These are phyloP conservation scores for Thermothielavioides terrestris DNA, from an alignment of 495 filamentous ascomycete genomes.

Conservation along the genomic window DNA sequence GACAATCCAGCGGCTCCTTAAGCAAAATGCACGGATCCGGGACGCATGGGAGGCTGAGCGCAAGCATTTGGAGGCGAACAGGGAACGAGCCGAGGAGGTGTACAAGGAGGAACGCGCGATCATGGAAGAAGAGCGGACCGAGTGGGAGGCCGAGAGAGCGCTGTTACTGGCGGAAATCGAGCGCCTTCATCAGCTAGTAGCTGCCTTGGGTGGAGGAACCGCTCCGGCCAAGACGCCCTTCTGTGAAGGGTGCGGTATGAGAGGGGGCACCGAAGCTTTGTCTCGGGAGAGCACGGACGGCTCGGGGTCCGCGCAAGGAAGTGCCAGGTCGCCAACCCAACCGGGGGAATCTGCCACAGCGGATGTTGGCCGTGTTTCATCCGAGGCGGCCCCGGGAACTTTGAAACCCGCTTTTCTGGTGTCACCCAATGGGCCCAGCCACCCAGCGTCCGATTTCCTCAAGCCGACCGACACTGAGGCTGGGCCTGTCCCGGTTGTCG, in stretches of 20 bases:
- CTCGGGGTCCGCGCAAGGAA: constrained; percentile 22
- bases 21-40: constrained; percentile 32
- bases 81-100: constrained; percentile 37
- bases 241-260: constrained; percentile 8
- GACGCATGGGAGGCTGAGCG: constrained; percentile 42
- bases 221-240: constrained; percentile 7
- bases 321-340: background rate
- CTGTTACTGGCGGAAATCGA: constrained; percentile 20
- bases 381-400: background rate
- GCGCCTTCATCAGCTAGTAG: constrained; percentile 25
- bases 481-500: constrained; percentile 30
- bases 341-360: background rate
- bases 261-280: constrained; percentile 18
- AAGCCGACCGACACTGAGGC: constrained; percentile 8
- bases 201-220: constrained; percentile 12
- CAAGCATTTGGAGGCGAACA: constrained; percentile 36
- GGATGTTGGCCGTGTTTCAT: background rate
- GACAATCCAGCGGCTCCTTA: constrained; percentile 32
- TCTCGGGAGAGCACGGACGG: constrained; percentile 22
- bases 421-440: constrained; percentile 8
- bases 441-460: constrained; percentile 10
- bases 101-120: constrained; percentile 38
- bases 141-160: constrained; percentile 33
- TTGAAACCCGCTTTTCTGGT: constrained; percentile 4
- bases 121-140: constrained; percentile 36